phyloP scores from a whole-genome alignment of 768 basidiomycete species.

The Lentinula lateritia region DNA sequence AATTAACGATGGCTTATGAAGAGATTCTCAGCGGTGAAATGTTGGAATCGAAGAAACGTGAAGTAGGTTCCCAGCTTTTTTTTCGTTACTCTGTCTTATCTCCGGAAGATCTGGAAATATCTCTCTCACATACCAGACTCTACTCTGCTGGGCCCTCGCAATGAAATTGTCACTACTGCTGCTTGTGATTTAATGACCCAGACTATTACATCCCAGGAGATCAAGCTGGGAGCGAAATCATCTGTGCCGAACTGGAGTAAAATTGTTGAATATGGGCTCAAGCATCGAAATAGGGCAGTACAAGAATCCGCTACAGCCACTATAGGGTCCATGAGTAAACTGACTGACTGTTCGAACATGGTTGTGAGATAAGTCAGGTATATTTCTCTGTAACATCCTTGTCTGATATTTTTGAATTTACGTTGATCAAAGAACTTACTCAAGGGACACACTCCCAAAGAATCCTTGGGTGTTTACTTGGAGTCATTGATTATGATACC shows the following conservation, averaged over 20 bases:
- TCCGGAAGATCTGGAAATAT: constrained; percentile 57
- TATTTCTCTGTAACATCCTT: constrained; percentile 7
- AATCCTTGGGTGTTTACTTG: constrained; percentile 65
- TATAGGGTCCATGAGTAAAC: constrained; percentile 61
- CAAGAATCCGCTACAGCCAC: constrained; percentile 77
- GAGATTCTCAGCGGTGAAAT: constrained; percentile 23
- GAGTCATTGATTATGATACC: constrained; percentile 58
- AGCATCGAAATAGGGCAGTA: constrained; percentile 54
- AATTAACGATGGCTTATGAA: constrained; percentile 61
- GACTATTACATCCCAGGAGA: constrained; percentile 55
- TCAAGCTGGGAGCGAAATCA: constrained; percentile 32
- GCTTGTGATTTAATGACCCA: constrained; percentile 67
- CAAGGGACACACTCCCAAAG: constrained; percentile 57
- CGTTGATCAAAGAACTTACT: constrained; percentile 60
- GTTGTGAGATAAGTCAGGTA: constrained; percentile 68
- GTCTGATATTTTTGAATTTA: constrained; percentile 21
- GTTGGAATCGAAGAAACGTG: constrained; percentile 32
- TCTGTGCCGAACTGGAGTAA: constrained; percentile 58
- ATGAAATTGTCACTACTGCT: constrained; percentile 66
- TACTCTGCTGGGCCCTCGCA: constrained; percentile 58
- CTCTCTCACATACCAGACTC: constrained; percentile 52
- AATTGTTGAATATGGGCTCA: constrained; percentile 67
- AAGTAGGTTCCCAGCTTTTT: constrained; percentile 31
- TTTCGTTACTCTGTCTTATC: neutral
- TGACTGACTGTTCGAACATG: constrained; percentile 57